Conservation (phyloP, 2,329 filamentous ascomycete genomes). For the Neofusicoccum umdonicola region DNA sequence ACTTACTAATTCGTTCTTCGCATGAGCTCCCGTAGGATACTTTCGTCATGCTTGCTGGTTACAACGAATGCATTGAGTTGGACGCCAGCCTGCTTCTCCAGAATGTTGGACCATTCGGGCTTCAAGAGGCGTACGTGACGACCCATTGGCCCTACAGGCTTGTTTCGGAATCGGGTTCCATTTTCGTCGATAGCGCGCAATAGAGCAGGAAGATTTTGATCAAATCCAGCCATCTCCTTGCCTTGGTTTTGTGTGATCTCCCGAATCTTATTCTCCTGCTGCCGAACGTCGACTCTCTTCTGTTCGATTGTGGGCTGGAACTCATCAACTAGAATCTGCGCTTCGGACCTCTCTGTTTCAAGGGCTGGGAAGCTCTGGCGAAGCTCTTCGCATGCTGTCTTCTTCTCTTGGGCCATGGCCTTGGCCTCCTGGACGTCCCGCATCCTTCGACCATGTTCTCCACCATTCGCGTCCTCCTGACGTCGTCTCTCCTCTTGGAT, state of each 20-base stretch:
- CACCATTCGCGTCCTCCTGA: conserved; percentile 64
- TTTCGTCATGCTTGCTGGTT: conserved; percentile 70
- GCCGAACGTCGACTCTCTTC: conserved; percentile 50
- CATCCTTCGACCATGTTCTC: conserved; percentile 62
- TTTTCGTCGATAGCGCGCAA: conserved; percentile 66
- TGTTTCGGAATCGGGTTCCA: conserved; percentile 63
- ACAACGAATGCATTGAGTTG: conserved; percentile 78
- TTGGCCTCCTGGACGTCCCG: conserved; percentile 60
- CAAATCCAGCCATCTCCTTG: conserved; percentile 64
- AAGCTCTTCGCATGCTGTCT: conserved; percentile 43
- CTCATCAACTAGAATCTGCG: conserved; percentile 26
- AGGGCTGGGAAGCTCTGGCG: conserved; percentile 34
- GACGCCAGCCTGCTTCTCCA: conserved; percentile 74
- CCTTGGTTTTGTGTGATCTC: conserved; percentile 58
- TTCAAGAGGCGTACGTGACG: conserved; percentile 72
- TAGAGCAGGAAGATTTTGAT: conserved; percentile 59
- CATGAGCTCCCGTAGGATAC: conserved; percentile 66
- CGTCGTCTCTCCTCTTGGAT: conserved; percentile 58
- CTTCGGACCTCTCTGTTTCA: conserved; percentile 32
- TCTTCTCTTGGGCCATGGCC: conserved; percentile 47
- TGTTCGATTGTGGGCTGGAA: conserved; percentile 27
- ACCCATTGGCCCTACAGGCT: conserved; percentile 82
- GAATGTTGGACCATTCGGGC: conserved; percentile 76
- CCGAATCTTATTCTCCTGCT: conserved; percentile 51
- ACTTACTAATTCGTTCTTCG: conserved; percentile 53